Percentiles rank a stretch among this genome's conserved stretches.
phyloP scores from a whole-genome alignment of 2,329 filamentous ascomycete species.

The Paecilomyces sp. region DNA sequence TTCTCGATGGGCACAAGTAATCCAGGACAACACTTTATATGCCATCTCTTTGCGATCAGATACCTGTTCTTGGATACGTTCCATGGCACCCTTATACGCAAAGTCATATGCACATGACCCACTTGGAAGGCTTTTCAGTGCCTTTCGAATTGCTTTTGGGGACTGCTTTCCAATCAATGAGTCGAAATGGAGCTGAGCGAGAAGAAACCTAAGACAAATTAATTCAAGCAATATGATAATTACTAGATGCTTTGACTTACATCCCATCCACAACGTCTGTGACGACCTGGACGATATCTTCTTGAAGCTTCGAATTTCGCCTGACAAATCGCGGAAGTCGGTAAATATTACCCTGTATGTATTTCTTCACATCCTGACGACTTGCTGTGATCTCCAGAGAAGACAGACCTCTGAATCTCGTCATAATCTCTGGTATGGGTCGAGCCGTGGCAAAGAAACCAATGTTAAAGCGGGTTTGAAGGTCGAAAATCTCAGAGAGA shows the following conservation, averaged over 20 bases:
- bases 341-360: constrained; percentile 6
- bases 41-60: not conserved
- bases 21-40: constrained; percentile 4
- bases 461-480: not conserved
- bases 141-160: constrained; percentile 19
- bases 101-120: constrained; percentile 14
- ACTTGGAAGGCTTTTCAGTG: constrained; percentile 20
- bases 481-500: not conserved
- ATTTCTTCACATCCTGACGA: constrained; percentile 6
- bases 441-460: constrained; percentile 6
- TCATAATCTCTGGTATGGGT: constrained; percentile 3
- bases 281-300: constrained; percentile 8
- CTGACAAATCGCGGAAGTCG: constrained; percentile 4
- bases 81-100: not conserved
- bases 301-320: constrained; percentile 3
- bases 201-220: constrained; percentile 5
- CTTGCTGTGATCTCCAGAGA: constrained; percentile 3
- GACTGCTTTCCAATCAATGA: constrained; percentile 4
- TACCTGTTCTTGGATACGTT: constrained; percentile 2
- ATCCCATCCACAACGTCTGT: constrained; percentile 10
- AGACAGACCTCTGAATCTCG: not conserved
- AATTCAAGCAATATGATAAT: not conserved
- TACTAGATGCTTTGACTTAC: constrained; percentile 5
- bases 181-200: constrained; percentile 5
- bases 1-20: constrained; percentile 2